Base-by-base conservation (phyloP, 2,329 filamentous ascomycete genomes). In the Aspergillus costaricaensis region DNA sequence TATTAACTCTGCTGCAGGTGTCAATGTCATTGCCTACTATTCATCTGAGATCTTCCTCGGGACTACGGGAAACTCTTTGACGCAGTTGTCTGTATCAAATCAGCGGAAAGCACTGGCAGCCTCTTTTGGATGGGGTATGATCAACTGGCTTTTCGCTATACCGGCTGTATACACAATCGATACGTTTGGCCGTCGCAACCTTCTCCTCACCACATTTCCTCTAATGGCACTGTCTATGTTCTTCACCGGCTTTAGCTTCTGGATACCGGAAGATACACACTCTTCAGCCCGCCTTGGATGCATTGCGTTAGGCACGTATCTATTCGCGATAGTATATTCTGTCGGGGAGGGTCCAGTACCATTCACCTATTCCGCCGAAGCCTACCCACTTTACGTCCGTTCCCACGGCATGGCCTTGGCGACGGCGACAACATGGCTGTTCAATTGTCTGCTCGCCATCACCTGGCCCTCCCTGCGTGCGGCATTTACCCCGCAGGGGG, bases 151-250 rank as follows among this genome's bases (percentile, higher is more conserved):
- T 38, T 88, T 88, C 62, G 86, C 86, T 15, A 77, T 88, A 12
- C 85, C 85, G 0, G 86, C 86, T 3, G 76, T 89, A 50, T 87
- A 85, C 70, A 88, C 86, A 5, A 90, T 90, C 63, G 88, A 91
- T 68, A 88, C 83, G 0, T 89, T 87, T 60, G 88, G 88, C 6
- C 83, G 88, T 3, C 81, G 88, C 19, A 86, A 86, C 63, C 77
- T 90, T 7, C 80, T 90, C 1, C 77, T 89, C 4, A 80, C 81
- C 1, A 90, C 87, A 0, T 88, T 90, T 68, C 87, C 87, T 0
- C 74, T 89, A 17, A 89, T 90, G 87, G 77, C 77, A 3, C 66
- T 81, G 51, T 79, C 78, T 44, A 74, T 84, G 32, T 77, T 85
- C 63, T 82, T 82, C 58, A 83, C 82, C 0, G 82, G 83, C 1